Conservation (phyloP, 2,329 filamentous ascomycete genomes). For the Clarireedia homoeocarpa region DNA sequence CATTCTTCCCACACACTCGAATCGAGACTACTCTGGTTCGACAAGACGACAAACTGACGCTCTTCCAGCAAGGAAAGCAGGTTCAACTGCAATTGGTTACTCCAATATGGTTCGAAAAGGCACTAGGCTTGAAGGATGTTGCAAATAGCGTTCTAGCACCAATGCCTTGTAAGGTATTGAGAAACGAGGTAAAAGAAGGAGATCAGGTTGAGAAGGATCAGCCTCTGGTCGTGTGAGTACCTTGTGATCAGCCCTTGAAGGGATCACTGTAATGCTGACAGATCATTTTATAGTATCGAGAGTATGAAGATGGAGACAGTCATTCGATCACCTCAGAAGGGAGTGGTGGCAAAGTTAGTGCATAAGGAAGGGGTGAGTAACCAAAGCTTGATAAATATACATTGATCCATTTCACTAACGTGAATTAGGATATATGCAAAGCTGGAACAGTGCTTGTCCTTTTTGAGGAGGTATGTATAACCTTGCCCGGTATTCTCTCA, state of each 20-base stretch:
- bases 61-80: conserved; percentile 66
- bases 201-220: conserved; percentile 78
- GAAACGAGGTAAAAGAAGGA: conserved; percentile 80
- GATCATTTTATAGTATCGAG: conserved; percentile 49
- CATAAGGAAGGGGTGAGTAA: conserved; percentile 66
- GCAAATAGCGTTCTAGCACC: conserved; percentile 80
- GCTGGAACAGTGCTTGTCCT: conserved; percentile 67
- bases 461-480: conserved; percentile 47
- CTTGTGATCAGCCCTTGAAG: conserved; percentile 6
- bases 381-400: conserved; percentile 6
- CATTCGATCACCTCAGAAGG: conserved; percentile 67
- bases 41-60: conserved; percentile 54
- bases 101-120: conserved; percentile 81
- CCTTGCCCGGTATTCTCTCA: too few species aligned
- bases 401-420: neutral
- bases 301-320: conserved; percentile 90
- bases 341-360: conserved; percentile 62
- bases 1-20: conserved; percentile 75
- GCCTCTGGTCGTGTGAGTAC: conserved; percentile 69
- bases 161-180: conserved; percentile 95
- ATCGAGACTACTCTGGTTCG: conserved; percentile 70
- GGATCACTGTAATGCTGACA: conserved; percentile 20
- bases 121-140: conserved; percentile 72
- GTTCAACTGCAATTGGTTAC: conserved; percentile 48
- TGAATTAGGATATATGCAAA: conserved; percentile 63